These are phyloP conservation scores for Xylariaceae sp. DNA, from an alignment of 2,329 filamentous ascomycete genomes.

Conservation along the genomic window DNA sequence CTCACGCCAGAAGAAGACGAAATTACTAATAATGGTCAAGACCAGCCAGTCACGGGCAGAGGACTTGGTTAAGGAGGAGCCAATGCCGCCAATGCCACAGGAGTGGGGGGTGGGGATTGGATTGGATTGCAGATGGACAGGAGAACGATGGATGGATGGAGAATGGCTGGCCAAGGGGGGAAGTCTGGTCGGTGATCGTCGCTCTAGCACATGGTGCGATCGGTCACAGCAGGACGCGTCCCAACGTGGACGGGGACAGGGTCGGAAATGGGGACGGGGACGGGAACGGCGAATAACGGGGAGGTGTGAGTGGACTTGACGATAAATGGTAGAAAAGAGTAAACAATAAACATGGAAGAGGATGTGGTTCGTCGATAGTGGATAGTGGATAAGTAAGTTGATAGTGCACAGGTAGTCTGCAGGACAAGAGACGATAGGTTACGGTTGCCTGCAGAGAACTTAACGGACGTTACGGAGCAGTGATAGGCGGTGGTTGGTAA, in stretches of 20 bases:
- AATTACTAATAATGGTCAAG: not conserved
- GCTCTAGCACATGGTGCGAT: not conserved
- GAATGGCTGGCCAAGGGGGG: not conserved
- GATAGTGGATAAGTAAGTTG: not conserved
- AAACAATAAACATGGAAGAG: not conserved
- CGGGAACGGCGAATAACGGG: too few species aligned
- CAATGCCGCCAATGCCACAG: not conserved
- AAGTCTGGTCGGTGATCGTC: constrained; percentile 5
- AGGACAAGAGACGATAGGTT: not conserved
- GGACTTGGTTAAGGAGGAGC: not conserved
- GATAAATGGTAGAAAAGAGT: not conserved
- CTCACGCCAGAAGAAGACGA: not conserved
- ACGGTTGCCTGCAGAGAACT: not conserved
- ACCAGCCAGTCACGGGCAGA: not conserved
- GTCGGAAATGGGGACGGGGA: too few species aligned
- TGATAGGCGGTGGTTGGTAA: too few species aligned
- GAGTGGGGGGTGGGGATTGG: not conserved
- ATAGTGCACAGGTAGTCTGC: not conserved
- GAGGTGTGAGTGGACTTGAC: too few species aligned
- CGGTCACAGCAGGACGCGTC: not conserved
- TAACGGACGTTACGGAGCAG: too few species aligned
- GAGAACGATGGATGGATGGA: not conserved
- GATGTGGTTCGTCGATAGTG: not conserved
- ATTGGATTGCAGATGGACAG: not conserved
- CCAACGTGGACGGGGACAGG: not conserved